A percentile compares a stretch with the other conserved stretches of the same genome.
Evolutionary conservation across 495 filamentous ascomycete species (phyloP).

Genomic region (Annulohypoxylon maeteangense): DNA sequence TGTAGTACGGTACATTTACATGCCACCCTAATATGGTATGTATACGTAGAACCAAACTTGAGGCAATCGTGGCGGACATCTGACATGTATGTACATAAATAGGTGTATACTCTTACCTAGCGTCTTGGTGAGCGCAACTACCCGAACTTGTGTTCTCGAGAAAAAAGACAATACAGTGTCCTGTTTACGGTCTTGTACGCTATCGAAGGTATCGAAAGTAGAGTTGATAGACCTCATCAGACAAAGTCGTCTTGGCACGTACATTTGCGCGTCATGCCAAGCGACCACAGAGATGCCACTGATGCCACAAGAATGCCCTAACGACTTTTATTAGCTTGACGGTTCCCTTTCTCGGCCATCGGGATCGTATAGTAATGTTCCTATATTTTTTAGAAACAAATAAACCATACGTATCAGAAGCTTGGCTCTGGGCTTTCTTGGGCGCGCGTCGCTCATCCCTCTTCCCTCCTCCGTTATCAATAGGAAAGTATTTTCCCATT

Average conservation of each 20-base stretch:
- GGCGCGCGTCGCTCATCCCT: conserved; percentile 6
- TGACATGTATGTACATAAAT: conserved; percentile 21
- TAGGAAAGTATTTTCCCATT: background rate
- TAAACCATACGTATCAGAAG: conserved; percentile 49
- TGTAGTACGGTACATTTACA: conserved; percentile 32
- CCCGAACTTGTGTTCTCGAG: conserved; percentile 11
- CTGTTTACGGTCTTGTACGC: conserved; percentile 8
- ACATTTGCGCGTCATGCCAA: conserved; percentile 42
- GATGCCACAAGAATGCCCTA: conserved; percentile 28
- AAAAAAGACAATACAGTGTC: conserved; percentile 23
- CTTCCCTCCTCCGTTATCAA: conserved; percentile 22
- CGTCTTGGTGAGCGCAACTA: conserved; percentile 16
- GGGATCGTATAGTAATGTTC: conserved; percentile 21
- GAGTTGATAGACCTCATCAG: conserved; percentile 25
- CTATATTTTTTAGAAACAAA: conserved; percentile 43
- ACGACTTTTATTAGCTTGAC: conserved; percentile 10
- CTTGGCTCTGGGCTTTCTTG: conserved; percentile 22
- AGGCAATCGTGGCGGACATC: conserved; percentile 37
- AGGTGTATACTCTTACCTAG: conserved; percentile 10
- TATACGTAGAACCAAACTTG: conserved; percentile 30
- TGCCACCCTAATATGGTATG: conserved; percentile 3
- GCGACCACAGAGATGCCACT: conserved; percentile 31
- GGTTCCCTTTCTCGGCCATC: conserved; percentile 22
- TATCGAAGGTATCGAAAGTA: background rate
- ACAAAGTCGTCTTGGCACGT: conserved; percentile 37